Base-by-base conservation (phyloP, 371 early-diverging fungal species). In the Blastocladiella emersonii region DNA sequence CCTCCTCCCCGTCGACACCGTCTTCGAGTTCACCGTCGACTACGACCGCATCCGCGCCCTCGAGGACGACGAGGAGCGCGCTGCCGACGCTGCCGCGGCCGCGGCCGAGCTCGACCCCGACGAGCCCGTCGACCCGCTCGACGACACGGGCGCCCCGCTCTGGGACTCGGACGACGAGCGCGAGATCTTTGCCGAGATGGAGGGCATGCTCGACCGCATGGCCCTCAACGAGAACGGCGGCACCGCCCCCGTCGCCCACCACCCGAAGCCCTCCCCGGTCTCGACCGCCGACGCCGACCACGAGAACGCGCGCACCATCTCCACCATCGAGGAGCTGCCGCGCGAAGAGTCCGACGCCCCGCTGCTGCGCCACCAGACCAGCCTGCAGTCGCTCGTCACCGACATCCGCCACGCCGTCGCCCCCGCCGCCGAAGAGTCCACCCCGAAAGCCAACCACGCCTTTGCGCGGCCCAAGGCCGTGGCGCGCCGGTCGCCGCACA, bases 41-140 rank as follows among this genome's bases (percentile, higher is more conserved):
- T 69, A 64, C 21, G 64, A 70, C 34, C 59, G 70, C 63, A 60
- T 61, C 70, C 56, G 57, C 64, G 41, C 61, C 57, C 56, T 56
- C 62, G 25, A 62, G 69, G 48, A 62, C 60, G 27, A 41, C 6
- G 43, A 39, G 23, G n/a, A n/a, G n/a, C n/a, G n/a, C n/a, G n/a
- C n/a, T n/a, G n/a, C n/a, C 53, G 35, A 55, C 48, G 41, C 27
- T 44, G n/a, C n/a, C n/a, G n/a, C n/a, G n/a, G n/a, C n/a, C n/a
- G n/a, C n/a, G n/a, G 10, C 59, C 10, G 64, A 27, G 53, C 27
- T 30, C 36, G 45, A 63, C 4, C 15, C 35, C 17, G 63, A 63
- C 39, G 21, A 56, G 27, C n/a, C 17, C 57, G 6, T 34, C 53
- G 34, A 27, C 30, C 39, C 41, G 32, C 66, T 45, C 10, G 62